Evolutionary conservation across 352 stramenopile genomes (phyloP).

Genomic region (Globisporangium heterothallicum): DNA sequence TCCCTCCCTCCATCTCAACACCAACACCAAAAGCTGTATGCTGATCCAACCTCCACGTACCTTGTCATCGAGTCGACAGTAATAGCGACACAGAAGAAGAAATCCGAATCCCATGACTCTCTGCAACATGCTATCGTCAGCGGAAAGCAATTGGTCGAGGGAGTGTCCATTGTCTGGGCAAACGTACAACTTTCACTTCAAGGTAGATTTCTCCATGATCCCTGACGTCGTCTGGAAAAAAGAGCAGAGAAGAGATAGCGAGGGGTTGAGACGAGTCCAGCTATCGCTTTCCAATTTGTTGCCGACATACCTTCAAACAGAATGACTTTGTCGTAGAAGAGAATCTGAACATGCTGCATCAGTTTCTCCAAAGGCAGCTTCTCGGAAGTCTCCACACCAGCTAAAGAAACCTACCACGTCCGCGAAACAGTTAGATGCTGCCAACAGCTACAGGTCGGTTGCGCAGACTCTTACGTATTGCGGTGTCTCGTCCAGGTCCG

Average conservation of each 20-base stretch:
- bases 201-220: slow-evolving; percentile 62
- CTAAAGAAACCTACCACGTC: slow-evolving; percentile 4
- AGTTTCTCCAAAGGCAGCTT: slow-evolving; percentile 46
- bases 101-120: slow-evolving; percentile 66
- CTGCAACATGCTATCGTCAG: slow-evolving; percentile 11
- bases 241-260: background rate
- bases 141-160: too few relatives aligned
- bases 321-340: slow-evolving; percentile 53
- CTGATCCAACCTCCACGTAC: slow-evolving; percentile 18
- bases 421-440: background rate
- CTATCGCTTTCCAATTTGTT: too few relatives aligned
- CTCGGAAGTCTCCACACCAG: slow-evolving; percentile 21
- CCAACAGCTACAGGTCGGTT: background rate
- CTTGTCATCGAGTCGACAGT: slow-evolving; percentile 55
- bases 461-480: slow-evolving; percentile 7
- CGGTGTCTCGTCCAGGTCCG: background rate
- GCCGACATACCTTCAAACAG: slow-evolving; percentile 48
- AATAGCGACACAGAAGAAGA: slow-evolving; percentile 58
- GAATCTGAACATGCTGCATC: slow-evolving; percentile 39
- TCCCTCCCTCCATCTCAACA: too few relatives aligned
- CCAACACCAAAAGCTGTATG: background rate
- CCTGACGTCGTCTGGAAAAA: slow-evolving; percentile 45
- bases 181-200: slow-evolving; percentile 45
- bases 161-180: too few relatives aligned
- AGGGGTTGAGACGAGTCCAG: too few relatives aligned